A percentile compares a stretch with the other conserved stretches of the same genome.
Conservation (phyloP, 352 stramenopile genomes). For the Phytophthora fragariaefolia region DNA sequence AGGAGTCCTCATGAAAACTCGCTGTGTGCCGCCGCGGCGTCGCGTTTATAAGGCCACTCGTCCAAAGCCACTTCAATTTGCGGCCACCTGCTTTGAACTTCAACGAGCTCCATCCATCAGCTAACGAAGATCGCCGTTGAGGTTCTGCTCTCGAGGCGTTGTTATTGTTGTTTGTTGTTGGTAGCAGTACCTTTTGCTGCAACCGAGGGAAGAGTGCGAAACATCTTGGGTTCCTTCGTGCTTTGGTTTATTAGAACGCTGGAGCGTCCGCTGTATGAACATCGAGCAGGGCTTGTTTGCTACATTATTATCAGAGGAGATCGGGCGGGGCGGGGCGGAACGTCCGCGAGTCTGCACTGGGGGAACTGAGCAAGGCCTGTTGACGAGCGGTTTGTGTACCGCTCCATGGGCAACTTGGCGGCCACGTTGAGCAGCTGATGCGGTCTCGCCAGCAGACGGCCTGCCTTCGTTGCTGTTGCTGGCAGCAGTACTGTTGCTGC, state of each 20-base stretch:
- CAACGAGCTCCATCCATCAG: too few relatives aligned
- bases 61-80: too few relatives aligned
- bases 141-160: too few relatives aligned
- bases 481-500: conserved; percentile 1
- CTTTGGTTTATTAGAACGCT: not conserved
- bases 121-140: too few relatives aligned
- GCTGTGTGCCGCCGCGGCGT: too few relatives aligned
- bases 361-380: not conserved
- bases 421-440: conserved; percentile 8
- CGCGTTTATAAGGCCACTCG: too few relatives aligned
- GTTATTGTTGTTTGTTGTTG: too few relatives aligned
- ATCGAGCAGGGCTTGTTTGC: not conserved
- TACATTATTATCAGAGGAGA: not conserved
- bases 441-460: conserved; percentile 7
- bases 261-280: conserved; percentile 1
- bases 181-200: conserved; percentile 10
- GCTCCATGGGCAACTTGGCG: not conserved
- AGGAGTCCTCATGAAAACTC: too few relatives aligned
- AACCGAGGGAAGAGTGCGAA: conserved; percentile 7
- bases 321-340: conserved; percentile 14
- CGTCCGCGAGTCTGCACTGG: not conserved
- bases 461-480: not conserved
- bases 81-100: too few relatives aligned
- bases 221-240: not conserved
- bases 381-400: conserved; percentile 6